These are phyloP conservation scores for Ampelomyces quisqualis DNA, from an alignment of 2,329 filamentous ascomycete species.

Conservation along the genomic window DNA sequence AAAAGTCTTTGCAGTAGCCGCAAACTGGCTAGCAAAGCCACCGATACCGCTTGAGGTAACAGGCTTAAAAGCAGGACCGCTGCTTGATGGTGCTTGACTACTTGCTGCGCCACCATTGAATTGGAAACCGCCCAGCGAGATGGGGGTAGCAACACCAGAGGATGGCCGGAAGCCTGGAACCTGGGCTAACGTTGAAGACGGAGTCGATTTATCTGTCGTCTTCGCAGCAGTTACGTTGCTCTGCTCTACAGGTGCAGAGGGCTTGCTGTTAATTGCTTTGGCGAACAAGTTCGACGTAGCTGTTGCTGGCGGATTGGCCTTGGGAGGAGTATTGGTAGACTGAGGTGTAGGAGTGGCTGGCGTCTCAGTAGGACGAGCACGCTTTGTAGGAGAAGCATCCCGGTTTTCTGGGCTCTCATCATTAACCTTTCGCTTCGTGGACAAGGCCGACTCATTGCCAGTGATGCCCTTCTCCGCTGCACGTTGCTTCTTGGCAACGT, in stretches of 20 bases:
- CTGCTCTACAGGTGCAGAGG: conserved; percentile 15
- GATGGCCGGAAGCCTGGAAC: conserved; percentile 23
- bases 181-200: conserved; percentile 5
- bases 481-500: conserved; percentile 30
- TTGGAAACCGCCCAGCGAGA: no score
- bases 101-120: background rate
- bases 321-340: conserved; percentile 13
- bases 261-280: conserved; percentile 24
- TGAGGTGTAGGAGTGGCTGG: conserved; percentile 26
- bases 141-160: conserved; percentile 9
- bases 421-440: conserved; percentile 36
- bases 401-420: conserved; percentile 17
- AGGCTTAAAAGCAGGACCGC: conserved; percentile 15
- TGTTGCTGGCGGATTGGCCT: conserved; percentile 20
- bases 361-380: conserved; percentile 20
- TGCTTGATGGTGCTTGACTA: conserved; percentile 1
- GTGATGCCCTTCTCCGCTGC: conserved; percentile 34
- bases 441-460: conserved; percentile 34
- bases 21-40: conserved; percentile 34
- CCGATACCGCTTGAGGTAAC: conserved; percentile 11
- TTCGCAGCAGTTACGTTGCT: conserved; percentile 15
- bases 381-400: conserved; percentile 28
- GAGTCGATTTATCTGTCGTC: conserved; percentile 5
- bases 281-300: conserved; percentile 28
- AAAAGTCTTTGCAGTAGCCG: conserved; percentile 32